A percentile compares a stretch with the other conserved stretches of the same genome.
Evolutionary conservation across 495 filamentous ascomycete genomes (phyloP).

Genomic region (Chaetomium tenue): DNA sequence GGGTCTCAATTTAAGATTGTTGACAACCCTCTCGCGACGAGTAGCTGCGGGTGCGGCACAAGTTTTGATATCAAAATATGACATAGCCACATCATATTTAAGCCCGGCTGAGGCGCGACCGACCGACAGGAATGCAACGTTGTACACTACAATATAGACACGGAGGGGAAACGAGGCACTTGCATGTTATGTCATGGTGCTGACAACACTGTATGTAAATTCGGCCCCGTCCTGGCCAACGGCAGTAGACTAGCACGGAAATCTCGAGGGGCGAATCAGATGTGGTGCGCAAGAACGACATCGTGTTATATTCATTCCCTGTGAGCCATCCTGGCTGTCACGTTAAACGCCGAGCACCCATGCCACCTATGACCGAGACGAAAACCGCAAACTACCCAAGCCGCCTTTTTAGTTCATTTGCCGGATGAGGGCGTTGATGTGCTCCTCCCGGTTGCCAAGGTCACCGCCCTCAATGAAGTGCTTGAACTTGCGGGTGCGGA

Average conservation of each 20-base stretch:
- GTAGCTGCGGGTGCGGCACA: conserved; percentile 95
- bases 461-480: conserved; percentile 99
- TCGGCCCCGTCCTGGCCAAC: conserved; percentile 26
- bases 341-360: conserved; percentile 38
- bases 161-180: not conserved
- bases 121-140: not conserved
- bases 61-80: conserved; percentile 88
- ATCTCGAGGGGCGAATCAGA: conserved; percentile 23
- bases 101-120: not conserved
- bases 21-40: conserved; percentile 84
- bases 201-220: conserved; percentile 28
- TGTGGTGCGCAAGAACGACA: conserved; percentile 28
- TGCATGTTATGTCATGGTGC: not conserved
- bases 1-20: conserved; percentile 97
- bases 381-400: conserved; percentile 36
- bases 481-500: conserved; percentile 95
- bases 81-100: not conserved
- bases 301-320: conserved; percentile 39
- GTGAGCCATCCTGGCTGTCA: conserved; percentile 26
- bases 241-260: conserved; percentile 30
- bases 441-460: conserved; percentile 95
- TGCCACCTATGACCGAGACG: conserved; percentile 39
- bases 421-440: conserved; percentile 94
- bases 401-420: conserved; percentile 84
- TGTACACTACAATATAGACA: conserved; percentile 4